Evolutionary conservation across 768 basidiomycete genomes (phyloP).

Genomic region (Kwoniella sp.): DNA sequence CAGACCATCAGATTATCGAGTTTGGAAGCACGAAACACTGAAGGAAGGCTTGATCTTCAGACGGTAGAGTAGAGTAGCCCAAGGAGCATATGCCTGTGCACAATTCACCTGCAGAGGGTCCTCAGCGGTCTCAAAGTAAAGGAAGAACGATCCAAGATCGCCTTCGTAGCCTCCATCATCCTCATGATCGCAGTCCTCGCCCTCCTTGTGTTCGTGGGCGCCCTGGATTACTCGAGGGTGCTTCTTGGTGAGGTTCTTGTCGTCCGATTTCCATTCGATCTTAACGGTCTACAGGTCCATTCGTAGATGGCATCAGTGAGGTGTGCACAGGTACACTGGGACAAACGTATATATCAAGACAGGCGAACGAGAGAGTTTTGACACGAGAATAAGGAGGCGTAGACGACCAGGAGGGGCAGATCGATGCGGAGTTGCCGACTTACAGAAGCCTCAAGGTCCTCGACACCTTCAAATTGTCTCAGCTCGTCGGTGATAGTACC

Average conservation of each 20-base stretch:
- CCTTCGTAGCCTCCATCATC: conserved; percentile 44
- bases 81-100: too few species aligned
- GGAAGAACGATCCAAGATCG: conserved; percentile 54
- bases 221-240: conserved; percentile 35
- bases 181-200: conserved; percentile 18
- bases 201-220: conserved; percentile 18
- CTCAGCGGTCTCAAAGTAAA: conserved; percentile 40
- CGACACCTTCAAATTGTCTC: conserved; percentile 33
- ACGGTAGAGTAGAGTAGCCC: too few species aligned
- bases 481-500: conserved; percentile 37
- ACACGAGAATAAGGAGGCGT: too few species aligned
- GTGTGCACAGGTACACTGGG: too few species aligned
- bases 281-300: conserved; percentile 9
- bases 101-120: conserved; percentile 42
- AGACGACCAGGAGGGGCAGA: too few species aligned
- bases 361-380: too few species aligned
- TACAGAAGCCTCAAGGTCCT: conserved; percentile 35
- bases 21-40: too few species aligned
- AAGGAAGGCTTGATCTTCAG: too few species aligned
- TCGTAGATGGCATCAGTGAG: too few species aligned
- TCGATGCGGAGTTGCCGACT: neutral
- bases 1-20: too few species aligned
- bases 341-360: too few species aligned
- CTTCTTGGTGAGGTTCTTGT: conserved; percentile 41
- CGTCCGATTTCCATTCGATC: conserved; percentile 54